Evolutionary conservation across 2,329 filamentous ascomycete genomes (phyloP), one percentile per base, ranked within the genome.

Genomic region (Fusarium aywerte): DNA sequence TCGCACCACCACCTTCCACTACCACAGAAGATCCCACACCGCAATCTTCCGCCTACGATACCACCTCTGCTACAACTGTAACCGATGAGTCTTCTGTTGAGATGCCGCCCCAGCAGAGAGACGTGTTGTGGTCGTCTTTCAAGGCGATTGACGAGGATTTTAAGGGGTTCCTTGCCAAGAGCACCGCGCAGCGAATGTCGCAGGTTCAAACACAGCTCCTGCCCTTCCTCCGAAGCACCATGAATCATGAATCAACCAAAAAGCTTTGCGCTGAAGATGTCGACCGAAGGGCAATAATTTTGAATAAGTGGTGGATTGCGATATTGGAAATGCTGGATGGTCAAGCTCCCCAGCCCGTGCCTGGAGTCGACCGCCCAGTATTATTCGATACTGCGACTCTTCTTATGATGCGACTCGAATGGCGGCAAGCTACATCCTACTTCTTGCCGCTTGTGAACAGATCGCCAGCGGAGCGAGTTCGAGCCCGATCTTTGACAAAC

Each of bases 291-390:
- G 87, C 91, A 3, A 89, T 88, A 42, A 92, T 96, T 45, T 80
- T 97, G 58, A 92, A 96, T 76, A 94, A 92, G 75, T 97, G 94
- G 94, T 97, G 94, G 94, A 90, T 85, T 40, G 89, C 87, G 2
- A 81, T 97, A 36, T 80, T 97, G 56, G 93, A 96, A 61, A 88
- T 97, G 82, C 85, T 97, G 23, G 89, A 93, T 68, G 91, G 90
- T 31, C 86, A 87, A 7, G 68, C 79, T 56, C 78, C 83, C 48
- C 90, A 93, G 72, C 90, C 91, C 4, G 89, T 97, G 15, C 89
- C 92, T 2, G 92, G 92, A 12, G 90, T 92, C n/a, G 94, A 97
- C 73, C 85, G 93, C 31, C 92, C 93, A 1, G 85, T 89, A 4
- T 87, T 97, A 40, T 84, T 97, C 31, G 93, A 97, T 74, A 91